Base-by-base conservation (phyloP, 2,329 filamentous ascomycete genomes). In the Pyricularia sp. region DNA sequence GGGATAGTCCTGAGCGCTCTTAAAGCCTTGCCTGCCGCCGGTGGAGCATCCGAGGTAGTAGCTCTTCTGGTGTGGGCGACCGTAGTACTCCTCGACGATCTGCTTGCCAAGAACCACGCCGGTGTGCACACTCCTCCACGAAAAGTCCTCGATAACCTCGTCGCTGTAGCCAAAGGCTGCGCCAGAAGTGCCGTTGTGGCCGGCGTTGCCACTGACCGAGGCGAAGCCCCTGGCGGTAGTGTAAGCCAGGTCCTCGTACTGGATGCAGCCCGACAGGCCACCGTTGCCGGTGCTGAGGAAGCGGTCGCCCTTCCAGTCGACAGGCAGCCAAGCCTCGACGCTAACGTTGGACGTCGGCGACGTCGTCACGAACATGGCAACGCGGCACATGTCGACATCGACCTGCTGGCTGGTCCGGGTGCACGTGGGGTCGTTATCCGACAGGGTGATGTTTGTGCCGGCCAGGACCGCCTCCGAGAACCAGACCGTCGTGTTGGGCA, bases 41-140 rank as follows among this genome's bases (percentile, higher is more conserved):
- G 82, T 85, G 0, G 81, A 84, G 71, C 82, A 85, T 26, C 84
- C 84, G 33, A 77, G 76, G 70, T 81, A 85, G 72, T 85, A 85
- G 7, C 78, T 81, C 70, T 80, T 80, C 4, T 74, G 70, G 60
- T 74, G 74, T 2, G 71, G 66, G n/a, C 67, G 63, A 6, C 73
- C 71, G 67, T 85, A 85, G 72, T 81, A 85, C 0, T 74, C 72
- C 35, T 78, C 69, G 1, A 78, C 75, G 12, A 85, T 71, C 16
- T 73, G 65, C 69, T 84, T 84, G 7, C 78, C 78, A 8, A 79
- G 67, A 2, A 75, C 75, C 3, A 81, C 77, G 0, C 80, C 79
- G 8, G 78, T 79, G 68, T 85, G 82, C n/a, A 78, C 64, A 4
- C 76, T 71, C 2, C 76, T 72, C 69, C 72, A 73, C 9, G 72